phyloP scores from a whole-genome alignment of 1,284 basidiomycete genomes.

The Fistulina hepatica region DNA sequence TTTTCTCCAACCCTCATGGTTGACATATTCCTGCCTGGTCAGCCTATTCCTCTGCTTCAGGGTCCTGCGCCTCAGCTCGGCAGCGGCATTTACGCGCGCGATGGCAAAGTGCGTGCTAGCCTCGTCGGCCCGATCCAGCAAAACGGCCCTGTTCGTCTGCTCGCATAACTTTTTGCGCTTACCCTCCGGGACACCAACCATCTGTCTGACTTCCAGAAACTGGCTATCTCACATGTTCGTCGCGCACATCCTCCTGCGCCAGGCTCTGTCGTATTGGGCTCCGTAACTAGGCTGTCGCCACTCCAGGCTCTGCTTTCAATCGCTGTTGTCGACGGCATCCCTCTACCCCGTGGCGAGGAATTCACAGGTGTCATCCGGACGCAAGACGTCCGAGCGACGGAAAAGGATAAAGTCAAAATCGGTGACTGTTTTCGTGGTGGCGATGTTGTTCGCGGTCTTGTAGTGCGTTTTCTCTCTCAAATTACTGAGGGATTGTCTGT shows the following conservation, averaged over 20 bases:
- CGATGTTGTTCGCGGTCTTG: constrained; percentile 87
- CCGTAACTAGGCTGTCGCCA: constrained; percentile 79
- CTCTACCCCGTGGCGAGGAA: constrained; percentile 82
- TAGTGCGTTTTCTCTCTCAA: constrained; percentile 46
- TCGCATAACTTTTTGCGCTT: too few relatives aligned
- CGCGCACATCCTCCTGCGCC: constrained; percentile 61
- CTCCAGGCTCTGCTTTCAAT: constrained; percentile 83
- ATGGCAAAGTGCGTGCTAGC: constrained; percentile 60
- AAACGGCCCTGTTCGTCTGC: constrained; percentile 51
- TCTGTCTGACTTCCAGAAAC: constrained; percentile 40
- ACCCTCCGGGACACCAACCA: constrained; percentile 1
- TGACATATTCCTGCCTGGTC: constrained; percentile 65
- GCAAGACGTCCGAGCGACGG: constrained; percentile 87
- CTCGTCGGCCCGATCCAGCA: constrained; percentile 56
- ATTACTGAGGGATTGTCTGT: constrained; percentile 7
- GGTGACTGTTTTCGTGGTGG: constrained; percentile 93
- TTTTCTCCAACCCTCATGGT: too few relatives aligned
- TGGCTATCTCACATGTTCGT: constrained; percentile 48
- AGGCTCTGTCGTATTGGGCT: constrained; percentile 68
- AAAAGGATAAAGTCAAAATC: constrained; percentile 89
- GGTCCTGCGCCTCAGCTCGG: constrained; percentile 52
- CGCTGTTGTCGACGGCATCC: constrained; percentile 83
- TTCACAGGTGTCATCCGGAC: constrained; percentile 87
- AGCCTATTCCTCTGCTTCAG: constrained; percentile 55
- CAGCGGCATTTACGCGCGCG: constrained; percentile 56